These are phyloP conservation scores for Nelumbo lutea DNA, from an alignment of 164 flowering plant genomes.

Conservation along the genomic window DNA sequence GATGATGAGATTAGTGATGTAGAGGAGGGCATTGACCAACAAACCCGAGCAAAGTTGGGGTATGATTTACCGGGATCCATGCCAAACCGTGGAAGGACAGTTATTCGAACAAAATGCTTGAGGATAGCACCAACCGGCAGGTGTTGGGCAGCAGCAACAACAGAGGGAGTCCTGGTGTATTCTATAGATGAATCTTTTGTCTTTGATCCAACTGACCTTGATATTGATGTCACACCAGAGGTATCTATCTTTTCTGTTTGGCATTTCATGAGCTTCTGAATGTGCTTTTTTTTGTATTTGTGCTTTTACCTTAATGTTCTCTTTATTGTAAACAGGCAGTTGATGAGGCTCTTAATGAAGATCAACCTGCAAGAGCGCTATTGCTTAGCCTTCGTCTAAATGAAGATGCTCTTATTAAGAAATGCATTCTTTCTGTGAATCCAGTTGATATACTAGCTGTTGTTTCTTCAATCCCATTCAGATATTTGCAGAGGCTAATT, in stretches of 20 bases:
- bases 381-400: slow-evolving; percentile 83
- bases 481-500: slow-evolving; percentile 72
- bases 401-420: slow-evolving; percentile 75
- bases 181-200: slow-evolving; percentile 86
- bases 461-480: slow-evolving; percentile 63
- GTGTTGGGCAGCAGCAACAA: slow-evolving; percentile 93
- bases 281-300: neutral
- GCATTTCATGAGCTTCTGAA: neutral
- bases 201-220: slow-evolving; percentile 98
- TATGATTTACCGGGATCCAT: slow-evolving; percentile 84
- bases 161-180: slow-evolving; percentile 92
- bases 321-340: slow-evolving; percentile 50
- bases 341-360: slow-evolving; percentile 63
- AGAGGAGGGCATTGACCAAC: slow-evolving; percentile 86
- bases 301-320: slow-evolving; percentile 5
- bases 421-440: slow-evolving; percentile 63
- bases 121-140: slow-evolving; percentile 98
- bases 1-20: slow-evolving; percentile 81
- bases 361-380: slow-evolving; percentile 59
- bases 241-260: slow-evolving; percentile 27
- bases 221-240: slow-evolving; percentile 94
- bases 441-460: slow-evolving; percentile 69
- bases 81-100: slow-evolving; percentile 83
- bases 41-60: slow-evolving; percentile 58
- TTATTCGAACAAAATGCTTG: slow-evolving; percentile 72